phyloP scores from a whole-genome alignment of 352 stramenopile genomes.

The Globisporangium orthogonon region DNA sequence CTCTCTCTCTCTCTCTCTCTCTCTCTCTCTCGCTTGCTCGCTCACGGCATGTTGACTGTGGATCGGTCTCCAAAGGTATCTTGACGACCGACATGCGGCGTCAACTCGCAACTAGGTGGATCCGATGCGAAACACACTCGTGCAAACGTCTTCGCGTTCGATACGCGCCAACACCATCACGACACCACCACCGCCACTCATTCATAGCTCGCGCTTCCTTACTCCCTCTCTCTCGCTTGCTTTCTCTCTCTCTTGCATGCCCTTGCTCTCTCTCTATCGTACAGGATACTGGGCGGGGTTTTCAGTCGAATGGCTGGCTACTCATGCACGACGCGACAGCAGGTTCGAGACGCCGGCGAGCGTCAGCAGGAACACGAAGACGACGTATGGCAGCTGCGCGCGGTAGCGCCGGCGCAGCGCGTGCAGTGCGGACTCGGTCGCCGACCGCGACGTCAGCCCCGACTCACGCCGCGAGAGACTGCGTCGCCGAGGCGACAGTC shows the following conservation, averaged over 20 bases:
- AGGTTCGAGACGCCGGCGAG: constrained; percentile 25
- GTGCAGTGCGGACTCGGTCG: constrained; percentile 1
- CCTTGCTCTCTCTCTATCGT: not conserved
- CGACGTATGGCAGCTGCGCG: constrained; percentile 23
- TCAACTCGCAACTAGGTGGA: too few relatives aligned
- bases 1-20: too few relatives aligned
- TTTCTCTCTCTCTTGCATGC: not conserved
- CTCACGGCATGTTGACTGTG: not conserved
- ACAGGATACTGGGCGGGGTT: not conserved
- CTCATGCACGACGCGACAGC: constrained; percentile 1
- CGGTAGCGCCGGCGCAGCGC: constrained; percentile 17
- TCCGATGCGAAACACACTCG: not conserved
- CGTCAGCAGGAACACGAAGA: constrained; percentile 23
- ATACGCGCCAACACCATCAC: not conserved
- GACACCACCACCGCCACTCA: not conserved
- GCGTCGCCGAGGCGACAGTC: not conserved
- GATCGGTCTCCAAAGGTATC: too few relatives aligned
- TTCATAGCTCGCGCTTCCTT: not conserved
- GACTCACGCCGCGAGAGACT: not conserved
- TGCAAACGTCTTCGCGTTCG: not conserved
- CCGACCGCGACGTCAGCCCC: not conserved
- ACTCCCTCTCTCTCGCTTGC: not conserved
- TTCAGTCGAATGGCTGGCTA: not conserved
- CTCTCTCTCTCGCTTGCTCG: too few relatives aligned
- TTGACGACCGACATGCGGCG: not conserved